Evolutionary conservation across 805 yeast genomes (phyloP).

Genomic region (Saccharomycopsis sp.): DNA sequence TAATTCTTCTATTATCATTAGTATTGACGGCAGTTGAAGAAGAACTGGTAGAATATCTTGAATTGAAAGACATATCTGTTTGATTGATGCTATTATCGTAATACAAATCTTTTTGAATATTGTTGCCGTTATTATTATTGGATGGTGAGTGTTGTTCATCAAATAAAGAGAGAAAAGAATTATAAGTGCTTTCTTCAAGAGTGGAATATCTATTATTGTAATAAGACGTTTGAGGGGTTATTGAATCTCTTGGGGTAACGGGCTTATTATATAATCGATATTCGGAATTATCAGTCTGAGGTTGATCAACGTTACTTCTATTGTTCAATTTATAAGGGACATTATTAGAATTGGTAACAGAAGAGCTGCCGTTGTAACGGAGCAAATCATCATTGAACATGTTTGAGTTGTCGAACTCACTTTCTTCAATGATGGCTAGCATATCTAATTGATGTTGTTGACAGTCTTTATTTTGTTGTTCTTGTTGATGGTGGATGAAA

Average conservation of each 20-base stretch:
- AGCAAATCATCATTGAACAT: constrained; percentile 10
- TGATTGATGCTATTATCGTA: neutral
- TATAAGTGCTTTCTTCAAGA: constrained; percentile 14
- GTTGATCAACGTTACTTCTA: no score
- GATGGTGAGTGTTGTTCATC: neutral
- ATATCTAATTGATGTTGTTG: constrained; percentile 10
- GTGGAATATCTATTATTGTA: neutral
- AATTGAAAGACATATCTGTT: neutral
- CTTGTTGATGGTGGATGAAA: no score
- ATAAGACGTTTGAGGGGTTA: neutral
- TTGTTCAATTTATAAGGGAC: neutral
- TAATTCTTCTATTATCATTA: neutral
- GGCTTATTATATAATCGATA: no score
- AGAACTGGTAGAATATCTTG: constrained; percentile 1
- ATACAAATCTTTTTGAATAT: no score
- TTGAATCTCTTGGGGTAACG: no score
- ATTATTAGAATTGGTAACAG: neutral
- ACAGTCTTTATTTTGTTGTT: no score
- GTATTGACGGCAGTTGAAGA: neutral
- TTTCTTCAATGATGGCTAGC: constrained; percentile 13
- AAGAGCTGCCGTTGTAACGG: no score
- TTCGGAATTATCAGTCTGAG: no score
- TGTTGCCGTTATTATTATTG: neutral
- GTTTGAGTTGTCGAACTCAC: constrained; percentile 8
- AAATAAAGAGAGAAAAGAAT: constrained; percentile 12